Percentiles rank a stretch among this genome's conserved stretches.
Conservation (phyloP, 768 basidiomycete species). For the Amyloporia xantha region DNA sequence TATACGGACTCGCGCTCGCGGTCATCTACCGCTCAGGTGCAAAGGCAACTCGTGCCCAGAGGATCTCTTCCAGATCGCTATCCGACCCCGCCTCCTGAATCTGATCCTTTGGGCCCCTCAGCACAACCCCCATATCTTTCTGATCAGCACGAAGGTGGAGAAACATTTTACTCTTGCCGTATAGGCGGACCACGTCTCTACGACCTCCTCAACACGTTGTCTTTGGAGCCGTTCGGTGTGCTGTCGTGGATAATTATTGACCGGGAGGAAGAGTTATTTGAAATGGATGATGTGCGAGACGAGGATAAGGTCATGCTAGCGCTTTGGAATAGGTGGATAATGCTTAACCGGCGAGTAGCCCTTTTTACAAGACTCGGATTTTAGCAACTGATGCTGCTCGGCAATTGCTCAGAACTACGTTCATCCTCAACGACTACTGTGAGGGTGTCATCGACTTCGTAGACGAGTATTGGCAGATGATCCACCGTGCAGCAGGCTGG, state of each 20-base stretch:
- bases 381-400: slow-evolving; percentile 28
- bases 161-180: slow-evolving; percentile 43
- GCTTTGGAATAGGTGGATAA: slow-evolving; percentile 72
- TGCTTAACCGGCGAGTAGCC: slow-evolving; percentile 44
- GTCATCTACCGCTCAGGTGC: not conserved
- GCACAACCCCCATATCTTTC: slow-evolving; percentile 18
- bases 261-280: slow-evolving; percentile 70
- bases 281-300: slow-evolving; percentile 61
- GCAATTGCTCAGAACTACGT: slow-evolving; percentile 34
- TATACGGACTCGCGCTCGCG: not conserved
- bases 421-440: slow-evolving; percentile 45
- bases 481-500: slow-evolving; percentile 65
- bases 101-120: slow-evolving; percentile 17
- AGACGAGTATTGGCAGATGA: slow-evolving; percentile 56
- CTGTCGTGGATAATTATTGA: slow-evolving; percentile 66
- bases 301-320: slow-evolving; percentile 78
- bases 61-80: slow-evolving; percentile 13
- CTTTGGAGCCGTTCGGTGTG: slow-evolving; percentile 57
- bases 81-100: slow-evolving; percentile 16
- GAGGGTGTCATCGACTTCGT: slow-evolving; percentile 50
- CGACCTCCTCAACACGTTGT: slow-evolving; percentile 54
- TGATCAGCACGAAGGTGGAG: slow-evolving; percentile 18
- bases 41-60: slow-evolving; percentile 34
- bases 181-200: slow-evolving; percentile 59
- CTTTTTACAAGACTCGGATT: slow-evolving; percentile 22